A percentile compares a stretch with the other conserved stretches of the same genome.
phyloP scores from a whole-genome alignment of 2,329 filamentous ascomycete genomes.

The Paraphoma sp. region DNA sequence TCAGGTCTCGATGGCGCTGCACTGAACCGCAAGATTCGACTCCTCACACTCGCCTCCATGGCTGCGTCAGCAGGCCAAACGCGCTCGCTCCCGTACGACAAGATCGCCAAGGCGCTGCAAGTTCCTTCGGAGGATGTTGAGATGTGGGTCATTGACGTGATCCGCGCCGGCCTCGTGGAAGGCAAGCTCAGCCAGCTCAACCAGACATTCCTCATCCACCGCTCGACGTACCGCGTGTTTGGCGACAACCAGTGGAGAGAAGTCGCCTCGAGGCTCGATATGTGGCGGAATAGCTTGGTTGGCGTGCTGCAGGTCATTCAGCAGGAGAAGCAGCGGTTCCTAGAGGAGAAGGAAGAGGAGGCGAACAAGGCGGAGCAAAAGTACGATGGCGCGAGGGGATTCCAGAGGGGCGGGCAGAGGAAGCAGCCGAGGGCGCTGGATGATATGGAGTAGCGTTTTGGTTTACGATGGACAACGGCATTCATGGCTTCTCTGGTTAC shows the following conservation, averaged over 20 bases:
- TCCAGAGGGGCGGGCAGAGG: slow-evolving; percentile 29
- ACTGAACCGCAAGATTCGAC: slow-evolving; percentile 93
- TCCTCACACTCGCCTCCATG: slow-evolving; percentile 89
- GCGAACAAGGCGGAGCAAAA: slow-evolving; percentile 74
- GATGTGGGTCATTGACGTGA: slow-evolving; percentile 98
- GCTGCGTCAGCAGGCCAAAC: slow-evolving; percentile 78
- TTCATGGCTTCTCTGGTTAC: slow-evolving; percentile 34
- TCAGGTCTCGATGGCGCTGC: slow-evolving; percentile 73
- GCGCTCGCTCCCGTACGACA: slow-evolving; percentile 86
- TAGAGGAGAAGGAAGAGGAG: slow-evolving; percentile 79
- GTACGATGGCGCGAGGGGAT: slow-evolving; percentile 48
- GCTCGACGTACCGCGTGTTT: slow-evolving; percentile 95
- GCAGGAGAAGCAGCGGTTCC: slow-evolving; percentile 80
- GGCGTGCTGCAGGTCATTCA: slow-evolving; percentile 80
- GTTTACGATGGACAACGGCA: slow-evolving; percentile 32
- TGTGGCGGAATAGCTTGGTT: slow-evolving; percentile 84
- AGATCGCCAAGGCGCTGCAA: slow-evolving; percentile 84
- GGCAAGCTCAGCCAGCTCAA: slow-evolving; percentile 94
- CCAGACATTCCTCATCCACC: slow-evolving; percentile 92
- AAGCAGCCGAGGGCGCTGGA: slow-evolving; percentile 43
- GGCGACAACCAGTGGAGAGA: slow-evolving; percentile 98
- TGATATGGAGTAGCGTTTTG: slow-evolving; percentile 41
- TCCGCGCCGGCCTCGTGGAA: slow-evolving; percentile 93
- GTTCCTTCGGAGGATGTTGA: slow-evolving; percentile 86
- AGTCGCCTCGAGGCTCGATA: slow-evolving; percentile 86